Evolutionary conservation across 1,284 basidiomycete species (phyloP).

Genomic region (Neonothopanus nambi): DNA sequence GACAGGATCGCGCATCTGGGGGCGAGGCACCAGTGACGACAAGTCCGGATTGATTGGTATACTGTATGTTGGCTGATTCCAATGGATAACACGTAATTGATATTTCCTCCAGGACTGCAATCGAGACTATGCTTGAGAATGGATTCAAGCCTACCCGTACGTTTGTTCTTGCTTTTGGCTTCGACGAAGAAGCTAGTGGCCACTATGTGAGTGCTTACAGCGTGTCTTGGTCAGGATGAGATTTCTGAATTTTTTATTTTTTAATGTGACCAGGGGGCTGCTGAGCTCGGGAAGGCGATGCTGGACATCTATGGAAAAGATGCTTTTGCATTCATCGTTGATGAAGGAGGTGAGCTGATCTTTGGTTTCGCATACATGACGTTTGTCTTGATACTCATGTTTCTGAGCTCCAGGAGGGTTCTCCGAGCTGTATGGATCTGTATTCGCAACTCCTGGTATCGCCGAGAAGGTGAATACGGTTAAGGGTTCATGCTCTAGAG

Average conservation of each 20-base stretch:
- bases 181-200: slow-evolving; percentile 60
- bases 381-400: neutral
- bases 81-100: neutral
- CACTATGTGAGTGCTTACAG: slow-evolving; percentile 24
- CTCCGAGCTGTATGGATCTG: slow-evolving; percentile 24
- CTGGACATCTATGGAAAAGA: slow-evolving; percentile 47
- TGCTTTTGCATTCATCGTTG: slow-evolving; percentile 48
- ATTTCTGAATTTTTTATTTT: too few relatives aligned
- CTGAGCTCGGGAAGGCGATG: slow-evolving; percentile 39
- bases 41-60: slow-evolving; percentile 43
- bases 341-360: slow-evolving; percentile 35
- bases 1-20: slow-evolving; percentile 39
- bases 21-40: slow-evolving; percentile 44
- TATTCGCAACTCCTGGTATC: slow-evolving; percentile 44
- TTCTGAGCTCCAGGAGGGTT: slow-evolving; percentile 22
- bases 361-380: neutral
- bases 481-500: too few relatives aligned
- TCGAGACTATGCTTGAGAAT: slow-evolving; percentile 44
- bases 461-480: slow-evolving; percentile 42
- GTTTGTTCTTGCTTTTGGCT: slow-evolving; percentile 56
- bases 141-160: slow-evolving; percentile 47
- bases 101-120: slow-evolving; percentile 31
- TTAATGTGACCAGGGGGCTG: slow-evolving; percentile 42
- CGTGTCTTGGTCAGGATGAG: too few relatives aligned
- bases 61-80: slow-evolving; percentile 23